These are phyloP conservation scores for Mortierella antarctica DNA, from an alignment of 192 early-diverging fungal species.

Conservation along the genomic window DNA sequence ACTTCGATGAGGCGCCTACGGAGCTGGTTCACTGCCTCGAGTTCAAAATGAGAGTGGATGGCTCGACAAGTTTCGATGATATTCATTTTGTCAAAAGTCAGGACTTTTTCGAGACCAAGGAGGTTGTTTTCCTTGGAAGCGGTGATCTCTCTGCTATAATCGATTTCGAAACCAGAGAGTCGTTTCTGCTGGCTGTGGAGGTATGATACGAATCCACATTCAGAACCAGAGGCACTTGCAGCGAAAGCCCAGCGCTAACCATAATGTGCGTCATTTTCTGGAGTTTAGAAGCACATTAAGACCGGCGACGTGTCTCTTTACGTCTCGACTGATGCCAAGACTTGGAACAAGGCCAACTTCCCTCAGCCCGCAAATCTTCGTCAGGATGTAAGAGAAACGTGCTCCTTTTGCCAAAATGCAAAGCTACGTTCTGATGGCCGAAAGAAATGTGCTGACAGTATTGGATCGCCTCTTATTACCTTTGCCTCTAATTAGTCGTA, in stretches of 20 bases:
- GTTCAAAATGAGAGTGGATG: conserved; percentile 29
- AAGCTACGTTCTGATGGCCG: background rate
- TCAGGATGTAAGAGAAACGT: conserved; percentile 11
- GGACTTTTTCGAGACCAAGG: conserved; percentile 75
- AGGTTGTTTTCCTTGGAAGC: conserved; percentile 68
- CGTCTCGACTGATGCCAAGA: conserved; percentile 72
- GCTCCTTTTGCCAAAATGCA: background rate
- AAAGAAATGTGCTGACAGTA: background rate
- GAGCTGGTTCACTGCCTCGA: conserved; percentile 82
- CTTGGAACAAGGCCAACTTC: conserved; percentile 71
- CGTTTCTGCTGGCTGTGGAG: conserved; percentile 78
- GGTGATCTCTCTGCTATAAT: conserved; percentile 73
- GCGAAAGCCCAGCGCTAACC: background rate
- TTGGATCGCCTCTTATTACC: background rate
- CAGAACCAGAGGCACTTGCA: background rate
- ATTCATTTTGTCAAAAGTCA: conserved; percentile 76
- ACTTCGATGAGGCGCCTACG: conserved; percentile 70
- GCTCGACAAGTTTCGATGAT: conserved; percentile 44
- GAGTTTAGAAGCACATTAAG: conserved; percentile 29
- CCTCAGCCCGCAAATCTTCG: conserved; percentile 42
- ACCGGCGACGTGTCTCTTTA: conserved; percentile 72
- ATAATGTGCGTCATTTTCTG: background rate
- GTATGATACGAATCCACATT: conserved; percentile 38
- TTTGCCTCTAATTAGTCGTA: conserved; percentile 64
- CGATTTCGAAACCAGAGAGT: conserved; percentile 75